Evolutionary conservation across 2,329 filamentous ascomycete species (phyloP).

Genomic region (Remersonia thermophila): DNA sequence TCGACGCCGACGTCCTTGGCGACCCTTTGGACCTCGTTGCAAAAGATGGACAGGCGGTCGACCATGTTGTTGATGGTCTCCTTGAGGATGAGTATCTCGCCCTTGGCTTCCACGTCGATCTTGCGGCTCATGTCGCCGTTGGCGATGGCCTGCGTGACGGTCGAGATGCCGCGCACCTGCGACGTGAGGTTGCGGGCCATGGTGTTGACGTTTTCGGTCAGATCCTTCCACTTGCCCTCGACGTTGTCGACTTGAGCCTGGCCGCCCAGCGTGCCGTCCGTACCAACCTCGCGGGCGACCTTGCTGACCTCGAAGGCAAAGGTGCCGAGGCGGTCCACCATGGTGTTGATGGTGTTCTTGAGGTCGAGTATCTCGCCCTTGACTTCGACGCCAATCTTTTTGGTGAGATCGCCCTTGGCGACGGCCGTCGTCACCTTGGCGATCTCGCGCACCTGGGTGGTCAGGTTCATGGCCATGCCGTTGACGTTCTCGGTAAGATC

Average conservation of each 20-base stretch:
- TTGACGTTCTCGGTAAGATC: conserved; percentile 94
- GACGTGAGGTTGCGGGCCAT: conserved; percentile 58
- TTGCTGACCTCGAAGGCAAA: conserved; percentile 96
- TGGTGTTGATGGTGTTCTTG: conserved; percentile 96
- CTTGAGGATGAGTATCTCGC: conserved; percentile 86
- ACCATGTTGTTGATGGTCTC: conserved; percentile 99
- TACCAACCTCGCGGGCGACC: conserved; percentile 89
- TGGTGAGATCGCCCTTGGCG: conserved; percentile 82
- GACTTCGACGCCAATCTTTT: conserved; percentile 90
- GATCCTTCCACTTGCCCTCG: conserved; percentile 94
- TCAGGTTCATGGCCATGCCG: conserved; percentile 96
- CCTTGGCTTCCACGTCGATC: conserved; percentile 88
- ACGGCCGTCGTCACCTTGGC: conserved; percentile 94
- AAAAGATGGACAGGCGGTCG: conserved; percentile 86
- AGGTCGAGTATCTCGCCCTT: conserved; percentile 89
- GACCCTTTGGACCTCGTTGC: conserved; percentile 87
- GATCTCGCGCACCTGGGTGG: conserved; percentile 94
- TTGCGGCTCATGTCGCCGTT: conserved; percentile 93
- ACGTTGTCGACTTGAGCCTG: conserved; percentile 91
- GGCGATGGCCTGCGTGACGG: conserved; percentile 88
- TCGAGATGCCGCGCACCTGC: conserved; percentile 81
- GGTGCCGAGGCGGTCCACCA: conserved; percentile 93
- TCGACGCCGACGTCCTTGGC: conserved; percentile 95
- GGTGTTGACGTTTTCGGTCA: conserved; percentile 81
- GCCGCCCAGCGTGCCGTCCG: conserved; percentile 84